These are phyloP conservation scores for Sugiyamaella americana DNA, from an alignment of 805 yeast genomes.

Conservation along the genomic window DNA sequence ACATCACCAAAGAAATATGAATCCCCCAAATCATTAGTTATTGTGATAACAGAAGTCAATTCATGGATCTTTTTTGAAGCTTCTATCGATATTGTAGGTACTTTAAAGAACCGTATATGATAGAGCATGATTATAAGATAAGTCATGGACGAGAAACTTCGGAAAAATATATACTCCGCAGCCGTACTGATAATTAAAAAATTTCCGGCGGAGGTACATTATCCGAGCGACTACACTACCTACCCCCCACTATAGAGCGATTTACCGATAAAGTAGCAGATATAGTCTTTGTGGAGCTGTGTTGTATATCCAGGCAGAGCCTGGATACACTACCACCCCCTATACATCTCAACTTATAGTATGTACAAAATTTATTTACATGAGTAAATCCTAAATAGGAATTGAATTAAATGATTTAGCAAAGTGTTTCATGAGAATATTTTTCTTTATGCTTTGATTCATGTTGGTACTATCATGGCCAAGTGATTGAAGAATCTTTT, in stretches of 20 bases:
- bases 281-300: too few relatives aligned
- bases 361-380: not conserved
- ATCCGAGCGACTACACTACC: too few relatives aligned
- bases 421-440: conserved; percentile 62
- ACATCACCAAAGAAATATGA: conserved; percentile 33
- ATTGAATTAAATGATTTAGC: conserved; percentile 29
- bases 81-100: conserved; percentile 20
- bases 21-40: conserved; percentile 40
- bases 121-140: conserved; percentile 25
- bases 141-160: not conserved
- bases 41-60: conserved; percentile 17
- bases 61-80: not conserved
- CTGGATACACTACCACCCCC: not conserved
- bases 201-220: too few relatives aligned
- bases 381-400: not conserved
- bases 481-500: conserved; percentile 32
- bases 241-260: too few relatives aligned
- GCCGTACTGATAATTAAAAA: too few relatives aligned
- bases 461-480: conserved; percentile 38
- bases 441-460: conserved; percentile 57
- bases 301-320: too few relatives aligned
- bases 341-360: conserved; percentile 1
- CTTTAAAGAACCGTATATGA: conserved; percentile 34
- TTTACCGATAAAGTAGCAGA: too few relatives aligned
- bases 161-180: too few relatives aligned